phyloP scores from a whole-genome alignment of 2,329 filamentous ascomycete species.

The Monosporascus cannonballus region DNA sequence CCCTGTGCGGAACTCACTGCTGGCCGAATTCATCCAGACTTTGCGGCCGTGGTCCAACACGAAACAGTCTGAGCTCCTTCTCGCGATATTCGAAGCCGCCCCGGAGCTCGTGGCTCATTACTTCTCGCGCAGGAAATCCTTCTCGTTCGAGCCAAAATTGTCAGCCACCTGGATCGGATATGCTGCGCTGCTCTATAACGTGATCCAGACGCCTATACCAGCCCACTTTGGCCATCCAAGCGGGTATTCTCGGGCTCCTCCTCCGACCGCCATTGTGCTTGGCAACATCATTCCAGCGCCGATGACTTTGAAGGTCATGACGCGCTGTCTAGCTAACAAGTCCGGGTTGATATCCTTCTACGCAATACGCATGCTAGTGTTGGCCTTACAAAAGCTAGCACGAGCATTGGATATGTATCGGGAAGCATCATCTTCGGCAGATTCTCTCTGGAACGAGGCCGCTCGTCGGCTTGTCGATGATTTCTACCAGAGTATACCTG shows the following conservation, averaged over 20 bases:
- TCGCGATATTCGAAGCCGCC: conserved; percentile 71
- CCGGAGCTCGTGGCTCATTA: conserved; percentile 88
- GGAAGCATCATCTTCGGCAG: conserved; percentile 32
- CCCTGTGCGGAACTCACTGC: conserved; percentile 70
- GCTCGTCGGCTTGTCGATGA: conserved; percentile 61
- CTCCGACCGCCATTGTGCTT: conserved; percentile 70
- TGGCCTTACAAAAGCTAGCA: conserved; percentile 73
- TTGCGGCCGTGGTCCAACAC: conserved; percentile 78
- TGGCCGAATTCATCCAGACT: conserved; percentile 72
- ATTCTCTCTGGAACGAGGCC: conserved; percentile 64
- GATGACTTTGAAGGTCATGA: conserved; percentile 71
- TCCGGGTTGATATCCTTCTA: conserved; percentile 80
- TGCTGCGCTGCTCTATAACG: conserved; percentile 79
- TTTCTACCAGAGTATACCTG: conserved; percentile 73
- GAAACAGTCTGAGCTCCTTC: conserved; percentile 73
- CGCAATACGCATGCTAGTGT: conserved; percentile 69
- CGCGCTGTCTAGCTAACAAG: conserved; percentile 71
- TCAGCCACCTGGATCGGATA: conserved; percentile 95
- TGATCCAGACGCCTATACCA: conserved; percentile 70
- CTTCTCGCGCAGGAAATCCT: conserved; percentile 72
- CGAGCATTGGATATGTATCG: conserved; percentile 56
- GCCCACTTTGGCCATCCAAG: conserved; percentile 61
- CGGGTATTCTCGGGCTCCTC: conserved; percentile 60
- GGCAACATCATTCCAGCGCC: conserved; percentile 84
- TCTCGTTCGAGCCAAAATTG: conserved; percentile 85